Evolutionary conservation across 306 rosid species (phyloP).

Genomic region (Cucurbita moschata): DNA sequence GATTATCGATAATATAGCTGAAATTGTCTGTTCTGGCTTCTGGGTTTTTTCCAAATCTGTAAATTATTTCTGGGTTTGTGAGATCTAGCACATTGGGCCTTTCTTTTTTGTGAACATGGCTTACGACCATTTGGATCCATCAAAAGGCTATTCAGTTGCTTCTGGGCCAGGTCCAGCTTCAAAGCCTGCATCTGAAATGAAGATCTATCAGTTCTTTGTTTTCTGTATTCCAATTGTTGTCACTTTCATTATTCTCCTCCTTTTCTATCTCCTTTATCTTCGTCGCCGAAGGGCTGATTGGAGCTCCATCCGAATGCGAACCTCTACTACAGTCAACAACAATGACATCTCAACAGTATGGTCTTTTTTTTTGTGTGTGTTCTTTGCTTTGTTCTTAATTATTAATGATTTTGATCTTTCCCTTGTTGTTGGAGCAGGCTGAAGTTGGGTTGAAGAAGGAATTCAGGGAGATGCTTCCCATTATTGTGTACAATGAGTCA

Average conservation of each 20-base stretch:
- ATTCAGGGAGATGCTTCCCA: constrained; percentile 70
- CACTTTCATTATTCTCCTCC: constrained; percentile 49
- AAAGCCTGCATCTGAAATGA: constrained; percentile 20
- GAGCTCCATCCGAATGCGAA: constrained; percentile 38
- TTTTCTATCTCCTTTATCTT: constrained; percentile 62
- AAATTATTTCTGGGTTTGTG: neutral
- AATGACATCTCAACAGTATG: constrained; percentile 27
- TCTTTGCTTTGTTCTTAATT: neutral
- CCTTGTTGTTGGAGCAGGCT: constrained; percentile 11
- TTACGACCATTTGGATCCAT: constrained; percentile 15
- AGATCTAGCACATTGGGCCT: constrained; percentile 10
- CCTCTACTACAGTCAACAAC: constrained; percentile 1
- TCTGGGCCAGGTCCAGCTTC: constrained; percentile 1
- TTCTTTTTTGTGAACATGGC: constrained; percentile 10
- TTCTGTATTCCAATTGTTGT: constrained; percentile 52
- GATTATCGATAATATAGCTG: neutral
- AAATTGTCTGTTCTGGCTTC: neutral
- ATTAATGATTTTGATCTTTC: neutral
- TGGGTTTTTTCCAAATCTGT: neutral
- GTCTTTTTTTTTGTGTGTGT: neutral
- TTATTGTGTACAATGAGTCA: constrained; percentile 59
- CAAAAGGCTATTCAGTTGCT: constrained; percentile 10
- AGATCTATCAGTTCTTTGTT: constrained; percentile 40
- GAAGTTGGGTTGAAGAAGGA: constrained; percentile 62
- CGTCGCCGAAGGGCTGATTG: constrained; percentile 52